phyloP scores from a whole-genome alignment of 257 asterid species.

The Cinchona pubescens region DNA sequence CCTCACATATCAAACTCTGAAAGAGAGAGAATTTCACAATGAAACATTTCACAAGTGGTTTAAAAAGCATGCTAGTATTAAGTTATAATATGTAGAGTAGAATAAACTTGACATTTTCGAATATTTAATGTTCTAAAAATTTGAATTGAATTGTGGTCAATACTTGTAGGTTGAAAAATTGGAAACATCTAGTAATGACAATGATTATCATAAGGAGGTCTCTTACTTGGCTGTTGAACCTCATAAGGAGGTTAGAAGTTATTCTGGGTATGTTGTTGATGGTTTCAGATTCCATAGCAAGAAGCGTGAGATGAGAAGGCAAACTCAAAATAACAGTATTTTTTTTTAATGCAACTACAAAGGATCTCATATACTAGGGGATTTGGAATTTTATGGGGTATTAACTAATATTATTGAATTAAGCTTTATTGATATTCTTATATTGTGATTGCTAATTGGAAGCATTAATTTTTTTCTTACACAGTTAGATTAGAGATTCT shows the following conservation, averaged over 20 bases:
- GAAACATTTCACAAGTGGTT: slow-evolving; percentile 4
- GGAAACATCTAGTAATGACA: neutral
- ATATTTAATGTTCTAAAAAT: neutral
- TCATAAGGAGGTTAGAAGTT: neutral
- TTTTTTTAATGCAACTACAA: neutral
- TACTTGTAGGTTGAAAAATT: neutral
- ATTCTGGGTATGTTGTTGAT: neutral
- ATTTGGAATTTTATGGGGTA: neutral
- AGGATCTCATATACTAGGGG: neutral
- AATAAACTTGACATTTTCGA: neutral
- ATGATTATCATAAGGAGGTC: neutral
- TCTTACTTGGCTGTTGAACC: neutral
- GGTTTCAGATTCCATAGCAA: slow-evolving; percentile 9
- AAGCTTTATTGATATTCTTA: too few species aligned
- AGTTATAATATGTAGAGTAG: too few species aligned
- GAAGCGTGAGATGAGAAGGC: neutral
- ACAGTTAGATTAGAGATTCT: too few species aligned
- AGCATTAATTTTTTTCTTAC: too few species aligned
- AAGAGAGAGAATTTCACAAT: neutral
- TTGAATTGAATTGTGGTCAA: neutral
- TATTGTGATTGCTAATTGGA: too few species aligned
- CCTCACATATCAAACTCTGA: neutral
- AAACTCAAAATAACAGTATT: slow-evolving; percentile 8
- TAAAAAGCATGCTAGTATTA: slow-evolving; percentile 9
- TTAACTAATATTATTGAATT: neutral